Percentiles rank a stretch among this genome's conserved stretches.
Conservation (phyloP, 331 rosid genomes). For the Acacia concinna region DNA sequence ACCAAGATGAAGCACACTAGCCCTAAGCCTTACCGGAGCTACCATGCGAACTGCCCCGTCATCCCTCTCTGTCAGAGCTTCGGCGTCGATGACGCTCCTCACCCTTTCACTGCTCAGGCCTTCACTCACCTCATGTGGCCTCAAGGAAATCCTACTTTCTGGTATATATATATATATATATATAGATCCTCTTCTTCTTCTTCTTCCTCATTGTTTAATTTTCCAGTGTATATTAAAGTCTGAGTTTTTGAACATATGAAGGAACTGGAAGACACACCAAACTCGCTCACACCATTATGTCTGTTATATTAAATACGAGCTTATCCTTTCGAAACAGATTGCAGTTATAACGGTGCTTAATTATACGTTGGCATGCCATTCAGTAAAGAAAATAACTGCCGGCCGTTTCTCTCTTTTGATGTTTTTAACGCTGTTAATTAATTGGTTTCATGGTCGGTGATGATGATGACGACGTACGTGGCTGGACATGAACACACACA, state of each 20-base stretch:
- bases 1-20: slow-evolving; percentile 40
- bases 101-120: slow-evolving; percentile 1
- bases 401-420: neutral
- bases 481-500: neutral
- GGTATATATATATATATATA: slow-evolving; percentile 8
- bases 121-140: slow-evolving; percentile 69
- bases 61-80: slow-evolving; percentile 51
- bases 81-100: slow-evolving; percentile 43
- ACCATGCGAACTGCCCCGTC: slow-evolving; percentile 24
- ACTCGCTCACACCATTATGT: neutral
- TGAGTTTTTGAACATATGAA: neutral
- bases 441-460: neutral
- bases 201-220: neutral
- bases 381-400: neutral
- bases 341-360: neutral
- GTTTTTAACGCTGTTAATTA: neutral
- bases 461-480: neutral
- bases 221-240: neutral
- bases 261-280: neutral
- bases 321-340: neutral
- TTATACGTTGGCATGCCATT: neutral
- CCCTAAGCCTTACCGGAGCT: slow-evolving; percentile 44
- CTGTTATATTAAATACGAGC: neutral
- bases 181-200: neutral
- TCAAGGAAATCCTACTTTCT: slow-evolving; percentile 40